Evolutionary conservation across 495 filamentous ascomycete genomes (phyloP).

Genomic region (Talaromyces trachyspermus): DNA sequence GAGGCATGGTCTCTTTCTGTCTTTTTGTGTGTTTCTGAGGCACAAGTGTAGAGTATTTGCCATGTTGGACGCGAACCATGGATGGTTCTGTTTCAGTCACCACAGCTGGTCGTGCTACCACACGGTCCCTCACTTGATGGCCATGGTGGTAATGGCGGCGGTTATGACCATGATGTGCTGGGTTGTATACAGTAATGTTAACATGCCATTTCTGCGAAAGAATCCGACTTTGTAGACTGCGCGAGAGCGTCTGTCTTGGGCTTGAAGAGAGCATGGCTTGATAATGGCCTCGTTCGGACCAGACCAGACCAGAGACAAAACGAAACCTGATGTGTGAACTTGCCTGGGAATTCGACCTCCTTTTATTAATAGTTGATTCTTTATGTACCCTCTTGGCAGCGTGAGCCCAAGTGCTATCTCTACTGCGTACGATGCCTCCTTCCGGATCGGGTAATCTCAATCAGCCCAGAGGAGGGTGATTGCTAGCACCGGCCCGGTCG

Average conservation of each 20-base stretch:
- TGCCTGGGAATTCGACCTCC: too few relatives aligned
- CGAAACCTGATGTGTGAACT: too few relatives aligned
- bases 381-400: too few relatives aligned
- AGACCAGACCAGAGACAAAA: too few relatives aligned
- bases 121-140: too few relatives aligned
- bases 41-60: background rate
- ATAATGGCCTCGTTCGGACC: too few relatives aligned
- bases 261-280: background rate
- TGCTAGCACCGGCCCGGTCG: constrained; percentile 4
- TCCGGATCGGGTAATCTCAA: constrained; percentile 4
- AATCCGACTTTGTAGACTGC: background rate
- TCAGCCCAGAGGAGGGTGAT: background rate
- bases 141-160: background rate
- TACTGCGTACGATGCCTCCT: too few relatives aligned
- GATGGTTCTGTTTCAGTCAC: too few relatives aligned
- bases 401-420: too few relatives aligned
- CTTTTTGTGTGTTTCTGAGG: background rate
- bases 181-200: background rate
- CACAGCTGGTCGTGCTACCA: too few relatives aligned
- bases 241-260: background rate
- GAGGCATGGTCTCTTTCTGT: background rate
- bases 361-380: too few relatives aligned
- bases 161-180: background rate
- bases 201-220: background rate
- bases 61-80: too few relatives aligned